phyloP scores from a whole-genome alignment of 2,329 filamentous ascomycete species.

The Talaromyces marneffei region DNA sequence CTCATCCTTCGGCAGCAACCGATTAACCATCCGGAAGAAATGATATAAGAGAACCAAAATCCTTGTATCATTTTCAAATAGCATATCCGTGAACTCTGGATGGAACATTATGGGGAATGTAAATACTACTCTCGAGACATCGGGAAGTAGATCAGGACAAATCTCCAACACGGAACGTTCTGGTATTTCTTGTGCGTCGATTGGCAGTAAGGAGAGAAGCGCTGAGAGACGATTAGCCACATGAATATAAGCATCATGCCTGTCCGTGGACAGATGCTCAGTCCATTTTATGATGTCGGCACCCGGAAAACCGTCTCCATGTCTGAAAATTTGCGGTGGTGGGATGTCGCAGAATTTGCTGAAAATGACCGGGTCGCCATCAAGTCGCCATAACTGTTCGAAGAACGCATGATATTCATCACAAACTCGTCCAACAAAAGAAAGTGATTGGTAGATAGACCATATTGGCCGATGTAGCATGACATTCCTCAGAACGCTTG shows the following conservation, averaged over 20 bases:
- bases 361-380: background rate
- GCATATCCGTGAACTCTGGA: background rate
- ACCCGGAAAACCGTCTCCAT: background rate
- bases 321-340: background rate
- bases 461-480: constrained; percentile 4
- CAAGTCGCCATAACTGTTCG: background rate
- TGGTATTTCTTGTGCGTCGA: background rate
- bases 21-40: constrained; percentile 5
- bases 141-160: background rate
- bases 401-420: background rate
- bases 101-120: constrained; percentile 8
- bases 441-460: background rate
- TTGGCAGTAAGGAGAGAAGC: constrained; percentile 10
- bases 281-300: background rate
- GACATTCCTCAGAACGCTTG: background rate
- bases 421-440: background rate
- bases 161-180: background rate
- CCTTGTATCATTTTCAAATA: constrained; percentile 3
- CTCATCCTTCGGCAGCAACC: background rate
- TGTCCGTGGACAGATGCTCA: background rate
- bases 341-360: background rate
- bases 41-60: constrained; percentile 5
- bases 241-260: constrained; percentile 3
- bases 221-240: constrained; percentile 8
- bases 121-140: constrained; percentile 5